Base-by-base conservation (phyloP, 495 filamentous ascomycete species). In the Neurospora cerealis region DNA sequence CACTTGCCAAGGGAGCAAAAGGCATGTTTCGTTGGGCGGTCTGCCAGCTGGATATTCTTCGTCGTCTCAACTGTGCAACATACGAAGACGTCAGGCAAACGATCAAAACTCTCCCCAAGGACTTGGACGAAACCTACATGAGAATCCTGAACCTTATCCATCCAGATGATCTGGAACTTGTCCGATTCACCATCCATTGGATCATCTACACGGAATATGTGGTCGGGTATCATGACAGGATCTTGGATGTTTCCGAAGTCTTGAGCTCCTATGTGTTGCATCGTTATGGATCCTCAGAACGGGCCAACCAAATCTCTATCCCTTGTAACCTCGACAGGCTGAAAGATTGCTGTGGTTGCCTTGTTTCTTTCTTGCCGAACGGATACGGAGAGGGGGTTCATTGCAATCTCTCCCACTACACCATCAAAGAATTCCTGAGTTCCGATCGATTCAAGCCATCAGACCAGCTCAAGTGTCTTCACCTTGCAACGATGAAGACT, bases 11-110 rank as follows among this genome's bases (percentile, higher is more conserved):
- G 0, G 78, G 78, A 60, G 83, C 83, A 10, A 77, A 83, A 74
- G 83, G 83, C 28, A 86, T 85, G 83, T 86, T 86, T 71, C 83
- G 83, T 21, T 87, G 83, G 85, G 81, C 80, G 5, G 80, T 81
- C 8, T 85, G 83, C 74, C 83, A 86, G 73, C 74, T 87, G 9
- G 81, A 85, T 69, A 77, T 80, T 1, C 69, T 87, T 8, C 74
- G 80, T 38, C 78, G 79, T 24, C 73, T 77, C 15, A 7, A 32
- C 48, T 62, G 24, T 5, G 37, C 17, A 71, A 72, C 72, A 40
- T 60, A 73, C 9, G 13, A 10, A 6, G 74, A 77, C 15, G 73
- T 85, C 24, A 10, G 69, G 6, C 70, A 75, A 28, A 79, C 81
- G 10, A 69, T 85, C n/a, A 36, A 72, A 6, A 72, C 78, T 69